Base-by-base conservation (phyloP, 164 flowering plant species). In the Vitis riparia region DNA sequence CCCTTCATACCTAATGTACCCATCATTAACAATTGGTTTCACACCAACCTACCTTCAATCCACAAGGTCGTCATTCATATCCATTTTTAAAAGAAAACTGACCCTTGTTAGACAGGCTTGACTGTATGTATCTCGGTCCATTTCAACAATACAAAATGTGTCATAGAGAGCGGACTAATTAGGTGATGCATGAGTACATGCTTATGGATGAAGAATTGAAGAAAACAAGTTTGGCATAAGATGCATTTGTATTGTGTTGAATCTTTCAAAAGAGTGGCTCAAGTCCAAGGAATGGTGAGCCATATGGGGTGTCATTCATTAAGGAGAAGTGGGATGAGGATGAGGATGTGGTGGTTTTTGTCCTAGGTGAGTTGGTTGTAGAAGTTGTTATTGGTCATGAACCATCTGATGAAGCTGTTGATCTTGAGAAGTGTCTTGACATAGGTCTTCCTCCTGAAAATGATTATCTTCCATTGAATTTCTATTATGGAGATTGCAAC, bases 211-310 rank as follows among this genome's bases (percentile, higher is more conserved):
- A 19, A 19, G 19, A 19, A 19, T 19, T 19, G 19, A 19, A 19
- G 19, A 19, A 19, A 19, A 19, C 1, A 19, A 19, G 19, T 1
- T 1, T 19, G 19, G 19, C 19, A 1, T 19, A 88, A 89, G 92
- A 82, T 78, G 78, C 88, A 5, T 86, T 76, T 80, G 92, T 88
- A 53, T 64, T 88, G 47, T 88, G 92, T 71, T 78, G 90, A 72
- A 80, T 88, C 12, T 88, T 88, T 65, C 87, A 85, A 74, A 88
- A 88, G 78, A 88, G 92, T 75, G 92, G 92, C 6, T 52, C 92
- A 1, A 90, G 92, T 65, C 88, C 92, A 1, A 88, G 84, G 79
- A 88, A 86, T 68, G 90, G 90, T n/a, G 92, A 88, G 73, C 79
- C 80, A 58, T 86, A 86, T 70, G 90, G 90, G 17, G 90, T 90